Conservation (phyloP, 371 early-diverging fungal species). For the Choanephora cucurbitarum region DNA sequence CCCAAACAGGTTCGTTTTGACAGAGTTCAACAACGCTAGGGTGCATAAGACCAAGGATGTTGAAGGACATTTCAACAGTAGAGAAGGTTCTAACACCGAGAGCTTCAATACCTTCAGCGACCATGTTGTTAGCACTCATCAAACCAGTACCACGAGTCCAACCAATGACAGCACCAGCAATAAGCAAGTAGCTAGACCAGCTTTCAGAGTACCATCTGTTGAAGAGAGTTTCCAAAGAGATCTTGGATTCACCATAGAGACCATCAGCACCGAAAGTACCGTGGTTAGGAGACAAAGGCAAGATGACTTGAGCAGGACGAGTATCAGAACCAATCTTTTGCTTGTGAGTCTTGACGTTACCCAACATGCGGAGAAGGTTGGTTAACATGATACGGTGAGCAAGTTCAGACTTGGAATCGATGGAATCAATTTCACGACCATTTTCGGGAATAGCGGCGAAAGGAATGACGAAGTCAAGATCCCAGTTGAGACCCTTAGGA, state of each 20-base stretch:
- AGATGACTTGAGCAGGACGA: slow-evolving; percentile 88
- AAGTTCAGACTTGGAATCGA: slow-evolving; percentile 89
- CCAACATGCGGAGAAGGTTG: slow-evolving; percentile 82
- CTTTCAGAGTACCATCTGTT: slow-evolving; percentile 93
- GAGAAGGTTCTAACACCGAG: slow-evolving; percentile 94
- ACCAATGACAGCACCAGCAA: slow-evolving; percentile 94
- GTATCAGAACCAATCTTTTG: slow-evolving; percentile 75
- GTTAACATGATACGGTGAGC: slow-evolving; percentile 93
- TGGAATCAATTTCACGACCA: slow-evolving; percentile 84
- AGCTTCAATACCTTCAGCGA: slow-evolving; percentile 90
- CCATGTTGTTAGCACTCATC: slow-evolving; percentile 91
- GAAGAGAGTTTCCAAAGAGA: slow-evolving; percentile 88
- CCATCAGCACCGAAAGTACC: slow-evolving; percentile 95
- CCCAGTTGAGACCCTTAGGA: slow-evolving; percentile 85
- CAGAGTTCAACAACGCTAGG: slow-evolving; percentile 79
- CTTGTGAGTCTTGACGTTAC: slow-evolving; percentile 86
- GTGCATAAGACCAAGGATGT: slow-evolving; percentile 90
- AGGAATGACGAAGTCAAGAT: slow-evolving; percentile 93
- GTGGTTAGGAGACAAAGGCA: slow-evolving; percentile 96
- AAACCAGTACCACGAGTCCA: slow-evolving; percentile 98
- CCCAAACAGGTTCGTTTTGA: slow-evolving; percentile 87
- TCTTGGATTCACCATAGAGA: slow-evolving; percentile 94
- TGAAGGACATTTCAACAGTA: slow-evolving; percentile 93
- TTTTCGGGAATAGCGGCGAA: slow-evolving; percentile 94
- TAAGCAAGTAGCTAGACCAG: slow-evolving; percentile 88